Evolutionary conservation across 345 rosid genomes (phyloP).

Genomic region (Viola odorata): DNA sequence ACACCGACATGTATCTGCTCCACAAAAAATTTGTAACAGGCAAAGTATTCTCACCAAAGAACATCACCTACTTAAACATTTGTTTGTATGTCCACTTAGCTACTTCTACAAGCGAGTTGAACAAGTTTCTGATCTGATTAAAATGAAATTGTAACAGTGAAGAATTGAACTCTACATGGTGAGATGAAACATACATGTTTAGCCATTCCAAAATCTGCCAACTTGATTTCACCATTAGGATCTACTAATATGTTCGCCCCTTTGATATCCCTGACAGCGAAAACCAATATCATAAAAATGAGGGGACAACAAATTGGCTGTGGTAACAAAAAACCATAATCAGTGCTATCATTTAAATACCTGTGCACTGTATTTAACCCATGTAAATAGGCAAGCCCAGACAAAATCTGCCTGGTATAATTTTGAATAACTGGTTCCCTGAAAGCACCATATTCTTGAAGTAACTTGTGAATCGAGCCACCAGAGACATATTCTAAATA

Average conservation of each 20-base stretch:
- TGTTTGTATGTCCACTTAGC: neutral
- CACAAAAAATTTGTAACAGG: neutral
- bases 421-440: constrained; percentile 90
- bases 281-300: constrained; percentile 9
- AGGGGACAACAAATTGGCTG: constrained; percentile 2
- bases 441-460: constrained; percentile 88
- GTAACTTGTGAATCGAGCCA: constrained; percentile 93
- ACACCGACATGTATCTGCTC: neutral
- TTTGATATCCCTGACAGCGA: constrained; percentile 74
- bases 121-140: neutral
- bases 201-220: constrained; percentile 98
- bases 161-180: neutral
- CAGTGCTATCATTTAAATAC: constrained; percentile 29
- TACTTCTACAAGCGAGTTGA: neutral
- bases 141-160: no score
- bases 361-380: constrained; percentile 92
- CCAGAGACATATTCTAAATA: constrained; percentile 94
- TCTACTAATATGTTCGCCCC: constrained; percentile 95
- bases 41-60: neutral
- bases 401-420: constrained; percentile 80
- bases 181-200: constrained; percentile 62
- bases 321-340: constrained; percentile 4
- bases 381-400: constrained; percentile 87
- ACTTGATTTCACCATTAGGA: constrained; percentile 91
- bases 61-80: neutral